Conservation (phyloP, 1,284 basidiomycete species). For the Malassezia brasiliensis region DNA sequence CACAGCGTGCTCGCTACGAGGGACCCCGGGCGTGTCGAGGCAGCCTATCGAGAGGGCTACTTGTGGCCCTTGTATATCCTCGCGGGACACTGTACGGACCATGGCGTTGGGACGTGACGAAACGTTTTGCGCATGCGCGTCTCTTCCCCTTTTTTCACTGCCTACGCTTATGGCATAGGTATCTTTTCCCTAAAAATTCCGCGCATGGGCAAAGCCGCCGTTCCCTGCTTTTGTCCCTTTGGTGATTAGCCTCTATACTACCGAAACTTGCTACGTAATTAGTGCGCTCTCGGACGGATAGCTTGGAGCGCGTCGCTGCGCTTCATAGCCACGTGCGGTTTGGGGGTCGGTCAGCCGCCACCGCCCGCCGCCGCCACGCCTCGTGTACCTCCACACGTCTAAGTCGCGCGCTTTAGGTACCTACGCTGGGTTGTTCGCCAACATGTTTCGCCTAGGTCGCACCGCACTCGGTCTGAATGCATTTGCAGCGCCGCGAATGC, state of each 20-base stretch:
- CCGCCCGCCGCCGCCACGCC: too few species aligned
- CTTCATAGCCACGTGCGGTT: too few species aligned
- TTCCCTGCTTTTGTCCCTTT: constrained; percentile 6
- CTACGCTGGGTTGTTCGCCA: too few species aligned
- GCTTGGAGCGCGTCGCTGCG: too few species aligned
- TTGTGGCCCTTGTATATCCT: constrained; percentile 17
- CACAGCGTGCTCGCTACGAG: constrained; percentile 5
- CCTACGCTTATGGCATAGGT: too few species aligned
- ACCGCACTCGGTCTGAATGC: too few species aligned
- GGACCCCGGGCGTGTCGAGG: constrained; percentile 8
- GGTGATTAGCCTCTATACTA: constrained; percentile 14
- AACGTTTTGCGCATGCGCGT: not conserved
- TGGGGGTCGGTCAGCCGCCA: too few species aligned
- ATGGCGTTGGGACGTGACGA: not conserved
- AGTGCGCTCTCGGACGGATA: not conserved
- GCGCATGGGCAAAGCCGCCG: not conserved
- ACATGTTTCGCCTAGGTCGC: too few species aligned
- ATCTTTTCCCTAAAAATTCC: too few species aligned
- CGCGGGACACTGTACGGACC: constrained; percentile 6
- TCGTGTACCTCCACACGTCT: too few species aligned
- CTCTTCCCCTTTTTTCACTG: not conserved
- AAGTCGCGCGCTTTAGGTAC: too few species aligned
- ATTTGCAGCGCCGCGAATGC: too few species aligned
- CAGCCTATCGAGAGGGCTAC: constrained; percentile 7
- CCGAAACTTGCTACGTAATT: not conserved